Evolutionary conservation across 371 early-diverging fungal species (phyloP).

Genomic region (Actinomortierella wolfii): DNA sequence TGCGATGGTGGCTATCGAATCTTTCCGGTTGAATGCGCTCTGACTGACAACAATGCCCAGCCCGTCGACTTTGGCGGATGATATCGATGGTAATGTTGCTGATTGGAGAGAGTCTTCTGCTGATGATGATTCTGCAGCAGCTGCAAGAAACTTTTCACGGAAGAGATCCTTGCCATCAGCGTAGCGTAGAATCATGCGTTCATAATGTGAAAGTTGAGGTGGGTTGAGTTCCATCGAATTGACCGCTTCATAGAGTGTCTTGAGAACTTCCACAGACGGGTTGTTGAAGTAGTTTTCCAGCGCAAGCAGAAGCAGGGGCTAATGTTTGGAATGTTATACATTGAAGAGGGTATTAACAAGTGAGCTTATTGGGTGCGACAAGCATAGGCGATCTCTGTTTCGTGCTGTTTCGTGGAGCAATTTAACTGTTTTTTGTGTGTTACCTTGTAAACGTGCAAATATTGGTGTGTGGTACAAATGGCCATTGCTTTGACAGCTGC

Average conservation of each 20-base stretch:
- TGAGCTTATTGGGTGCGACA: not conserved
- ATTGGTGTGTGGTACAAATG: constrained; percentile 86
- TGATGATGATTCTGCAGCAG: constrained; percentile 11
- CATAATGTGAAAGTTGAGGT: constrained; percentile 78
- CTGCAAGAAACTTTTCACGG: constrained; percentile 77
- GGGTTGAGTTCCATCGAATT: constrained; percentile 88
- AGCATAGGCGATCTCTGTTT: not conserved
- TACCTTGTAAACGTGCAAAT: constrained; percentile 93
- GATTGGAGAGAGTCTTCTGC: not conserved
- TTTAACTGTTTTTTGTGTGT: not conserved
- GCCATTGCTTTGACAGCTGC: constrained; percentile 95
- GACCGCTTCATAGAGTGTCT: constrained; percentile 78
- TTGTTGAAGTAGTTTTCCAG: constrained; percentile 89
- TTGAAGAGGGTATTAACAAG: not conserved
- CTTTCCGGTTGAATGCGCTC: constrained; percentile 18
- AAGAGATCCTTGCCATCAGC: constrained; percentile 84
- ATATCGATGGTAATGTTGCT: constrained; percentile 8
- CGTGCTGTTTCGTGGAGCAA: no score
- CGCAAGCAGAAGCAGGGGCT: constrained; percentile 88
- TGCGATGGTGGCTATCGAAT: not conserved
- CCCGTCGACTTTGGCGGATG: constrained; percentile 31
- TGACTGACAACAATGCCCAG: constrained; percentile 42
- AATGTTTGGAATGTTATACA: constrained; percentile 11
- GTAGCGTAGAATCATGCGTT: constrained; percentile 77
- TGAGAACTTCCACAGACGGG: constrained; percentile 76